Evolutionary conservation across 176 grass and related monocot genomes (phyloP).

Genomic region (Alopecurus myosuroides): DNA sequence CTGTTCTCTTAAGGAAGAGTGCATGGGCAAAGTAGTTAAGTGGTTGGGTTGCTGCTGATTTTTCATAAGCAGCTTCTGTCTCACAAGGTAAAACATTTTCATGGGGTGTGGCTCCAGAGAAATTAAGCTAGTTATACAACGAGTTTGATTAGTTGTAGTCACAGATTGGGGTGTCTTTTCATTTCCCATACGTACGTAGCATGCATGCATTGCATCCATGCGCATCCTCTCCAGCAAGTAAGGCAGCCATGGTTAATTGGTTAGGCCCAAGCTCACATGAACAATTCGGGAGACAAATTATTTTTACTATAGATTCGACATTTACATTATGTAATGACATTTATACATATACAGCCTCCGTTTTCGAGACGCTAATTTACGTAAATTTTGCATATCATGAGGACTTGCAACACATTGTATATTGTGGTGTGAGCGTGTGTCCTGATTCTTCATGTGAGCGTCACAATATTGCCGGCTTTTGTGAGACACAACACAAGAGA

Average conservation of each 20-base stretch:
- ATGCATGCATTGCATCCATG: background rate
- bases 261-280: conserved; percentile 10
- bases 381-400: too few relatives aligned
- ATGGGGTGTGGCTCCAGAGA: conserved; percentile 8
- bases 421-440: background rate
- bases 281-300: too few relatives aligned
- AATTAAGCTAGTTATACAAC: background rate
- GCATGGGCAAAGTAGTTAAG: background rate
- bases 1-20: conserved; percentile 37
- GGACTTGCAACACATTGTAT: too few relatives aligned
- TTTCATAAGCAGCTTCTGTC: conserved; percentile 43
- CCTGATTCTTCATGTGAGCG: background rate
- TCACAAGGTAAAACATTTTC: background rate
- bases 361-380: conserved; percentile 20
- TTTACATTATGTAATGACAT: conserved; percentile 7
- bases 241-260: conserved; percentile 20
- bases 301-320: background rate
- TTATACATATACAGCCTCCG: too few relatives aligned
- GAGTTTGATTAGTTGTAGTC: background rate
- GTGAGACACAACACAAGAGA: too few relatives aligned
- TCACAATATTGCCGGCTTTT: too few relatives aligned
- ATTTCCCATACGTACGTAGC: background rate
- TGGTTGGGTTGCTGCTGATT: conserved; percentile 32
- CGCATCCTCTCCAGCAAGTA: background rate
- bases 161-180: background rate